Evolutionary conservation across 2,329 filamentous ascomycete species (phyloP).

Genomic region (Xylogone sp.): DNA sequence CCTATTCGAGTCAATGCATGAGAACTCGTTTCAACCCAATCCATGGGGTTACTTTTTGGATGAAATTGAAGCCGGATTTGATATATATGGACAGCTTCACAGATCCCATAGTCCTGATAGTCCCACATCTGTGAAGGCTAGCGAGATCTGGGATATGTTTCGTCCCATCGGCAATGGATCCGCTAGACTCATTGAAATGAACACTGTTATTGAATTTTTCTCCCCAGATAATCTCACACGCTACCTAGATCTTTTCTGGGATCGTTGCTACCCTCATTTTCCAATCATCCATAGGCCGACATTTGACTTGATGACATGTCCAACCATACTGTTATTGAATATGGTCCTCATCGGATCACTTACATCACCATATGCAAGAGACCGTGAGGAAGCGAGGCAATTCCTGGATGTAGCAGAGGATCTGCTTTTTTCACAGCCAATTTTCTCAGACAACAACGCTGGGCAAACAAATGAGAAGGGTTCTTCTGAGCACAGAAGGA

Average conservation of each 20-base stretch:
- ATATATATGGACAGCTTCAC: background rate
- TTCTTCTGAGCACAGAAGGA: background rate
- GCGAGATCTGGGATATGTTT: background rate
- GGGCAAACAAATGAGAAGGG: background rate
- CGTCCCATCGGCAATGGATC: background rate
- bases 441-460: no score
- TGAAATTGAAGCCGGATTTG: background rate
- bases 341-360: constrained; percentile 1
- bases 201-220: background rate
- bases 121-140: background rate
- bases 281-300: constrained; percentile 1
- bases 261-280: constrained; percentile 1
- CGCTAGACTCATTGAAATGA: no score
- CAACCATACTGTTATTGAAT: background rate
- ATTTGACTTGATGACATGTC: background rate
- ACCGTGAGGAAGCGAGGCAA: no score
- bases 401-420: no score
- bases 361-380: background rate
- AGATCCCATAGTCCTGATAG: background rate
- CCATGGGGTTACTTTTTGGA: background rate
- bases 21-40: background rate
- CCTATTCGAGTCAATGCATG: background rate
- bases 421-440: no score
- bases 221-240: background rate
- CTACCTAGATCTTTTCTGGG: constrained; percentile 1